Evolutionary conservation across 768 basidiomycete genomes (phyloP), one percentile per base, ranked within the genome.

Genomic region (Xerocomellus intermedius): DNA sequence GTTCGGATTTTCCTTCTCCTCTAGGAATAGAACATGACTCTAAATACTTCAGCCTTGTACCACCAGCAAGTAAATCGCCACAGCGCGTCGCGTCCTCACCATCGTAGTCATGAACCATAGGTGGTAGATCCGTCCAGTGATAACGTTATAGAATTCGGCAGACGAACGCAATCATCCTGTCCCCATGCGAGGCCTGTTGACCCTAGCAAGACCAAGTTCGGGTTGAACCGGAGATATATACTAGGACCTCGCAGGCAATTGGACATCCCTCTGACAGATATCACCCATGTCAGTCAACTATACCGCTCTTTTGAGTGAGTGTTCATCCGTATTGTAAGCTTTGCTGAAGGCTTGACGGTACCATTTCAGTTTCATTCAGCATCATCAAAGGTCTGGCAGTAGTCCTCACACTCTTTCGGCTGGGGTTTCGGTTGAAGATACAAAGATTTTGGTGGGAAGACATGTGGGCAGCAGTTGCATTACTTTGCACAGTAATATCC

Each of bases 371-470:
- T 6, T 13, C 22, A 6, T 50, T 54, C 24, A 47, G 28, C n/a
- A 36, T 51, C 17, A 7, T 58, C 32, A 39, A 57, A 14, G 41
- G 44, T 39, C 46, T 64, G 13, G 53, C 30, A 10, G 9, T 55
- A 2, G 33, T 56, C 7, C 48, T 64, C 37, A 61, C 56, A 1
- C 19, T 64, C 2, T 58, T 64, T 49, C 59, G 62, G 7, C 21
- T 64, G 17, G 45, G 46, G 1, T 55, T 64, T 38, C 54, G 63
- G 30, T 24, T 55, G 19, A 50, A 28, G n/a, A 56, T 64, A 52
- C 59, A 42, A 43, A 28, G 58, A 26, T 58, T 64, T 33, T 59
- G 63, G 63, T 66, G 66, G 63, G 65, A 67, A 51, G 64, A 65
- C 39, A 14, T 37, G 2, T 68, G 63, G 63, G 59, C 66, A 19